A percentile compares a stretch with the other conserved stretches of the same genome.
Conservation (phyloP, 495 filamentous ascomycete genomes). For the Penicillium cinerascens region DNA sequence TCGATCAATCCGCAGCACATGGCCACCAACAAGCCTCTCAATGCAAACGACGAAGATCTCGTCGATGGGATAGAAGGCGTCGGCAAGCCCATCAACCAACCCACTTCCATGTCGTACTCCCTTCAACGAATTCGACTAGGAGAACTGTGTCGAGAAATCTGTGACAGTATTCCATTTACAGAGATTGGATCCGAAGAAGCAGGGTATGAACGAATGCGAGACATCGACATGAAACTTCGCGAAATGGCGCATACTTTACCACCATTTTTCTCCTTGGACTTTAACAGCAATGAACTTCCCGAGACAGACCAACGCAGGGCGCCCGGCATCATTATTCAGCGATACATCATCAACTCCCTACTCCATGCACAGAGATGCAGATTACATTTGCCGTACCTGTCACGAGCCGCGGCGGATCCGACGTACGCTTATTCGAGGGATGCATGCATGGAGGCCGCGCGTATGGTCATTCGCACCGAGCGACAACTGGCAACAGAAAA, state of each 20-base stretch:
- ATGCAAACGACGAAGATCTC: constrained; percentile 45
- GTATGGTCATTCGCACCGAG: constrained; percentile 30
- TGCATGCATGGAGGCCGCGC: constrained; percentile 34
- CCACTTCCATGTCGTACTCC: constrained; percentile 45
- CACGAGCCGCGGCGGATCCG: constrained; percentile 20
- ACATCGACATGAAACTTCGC: constrained; percentile 31
- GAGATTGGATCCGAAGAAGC: constrained; percentile 1
- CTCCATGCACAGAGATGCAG: constrained; percentile 38
- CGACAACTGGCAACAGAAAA: constrained; percentile 15
- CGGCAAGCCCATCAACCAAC: constrained; percentile 30
- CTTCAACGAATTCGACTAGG: constrained; percentile 43
- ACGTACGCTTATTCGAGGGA: constrained; percentile 31
- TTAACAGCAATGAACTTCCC: background rate
- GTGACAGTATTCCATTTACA: constrained; percentile 34
- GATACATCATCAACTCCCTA: constrained; percentile 33
- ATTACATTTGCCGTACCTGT: constrained; percentile 38
- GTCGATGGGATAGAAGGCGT: constrained; percentile 25
- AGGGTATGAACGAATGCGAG: constrained; percentile 21
- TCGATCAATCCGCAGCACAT: constrained; percentile 40
- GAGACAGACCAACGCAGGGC: constrained; percentile 8
- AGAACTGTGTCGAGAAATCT: constrained; percentile 41
- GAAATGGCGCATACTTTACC: constrained; percentile 23
- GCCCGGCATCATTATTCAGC: constrained; percentile 26
- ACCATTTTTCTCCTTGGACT: constrained; percentile 17
- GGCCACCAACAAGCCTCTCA: constrained; percentile 41